Evolutionary conservation across 2,329 filamentous ascomycete species (phyloP), one percentile per base, ranked within the genome.

Genomic region (Diaporthe citrichinensis): DNA sequence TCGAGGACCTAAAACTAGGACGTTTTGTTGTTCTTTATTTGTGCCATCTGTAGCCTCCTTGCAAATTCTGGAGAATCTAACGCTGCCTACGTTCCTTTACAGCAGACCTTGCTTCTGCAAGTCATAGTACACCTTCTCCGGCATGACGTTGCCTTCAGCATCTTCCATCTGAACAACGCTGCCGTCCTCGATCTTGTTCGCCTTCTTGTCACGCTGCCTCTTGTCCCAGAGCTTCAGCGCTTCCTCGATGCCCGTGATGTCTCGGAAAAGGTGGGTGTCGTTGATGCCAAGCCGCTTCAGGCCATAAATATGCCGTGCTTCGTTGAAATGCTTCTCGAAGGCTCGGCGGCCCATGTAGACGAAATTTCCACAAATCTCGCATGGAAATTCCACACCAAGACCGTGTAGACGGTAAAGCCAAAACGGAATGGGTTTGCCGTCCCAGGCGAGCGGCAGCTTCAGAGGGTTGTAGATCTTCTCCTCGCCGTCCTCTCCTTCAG

Each of bases 81-180:
- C 9, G 34, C 14, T 15, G 20, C 46, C 46, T 65, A 49, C 8
- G n/a, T 12, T 25, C 5, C 31, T 84, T 88, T 10, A 97, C 78
- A 97, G 86, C 81, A 98, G 88, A 46, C 96, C 96, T 83, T 98
- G 95, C 86, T 97, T 98, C 85, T 95, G 94, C 84, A 98, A 86
- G 89, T 99, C 97, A 79, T 96, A 93, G 84, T 98, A 99, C 73
- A 99, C 96, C 89, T 98, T 98, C 86, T 98, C 95, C 0, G 97
- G 97, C 97, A 99, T 99, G 74, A 99, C 97, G 81, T 99, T 98
- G 62, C 97, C 97, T 83, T 98, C 94, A 0, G 92, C 94, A 84
- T 99, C 97, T 88, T 99, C 97, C 97, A 99, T 99, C 88, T 99
- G 95, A 68, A 98, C 95, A 14, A 99, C 91, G 76, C 94, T 95